Conservation (phyloP, 2,329 filamentous ascomycete genomes). For the Aspergillus neotritici region DNA sequence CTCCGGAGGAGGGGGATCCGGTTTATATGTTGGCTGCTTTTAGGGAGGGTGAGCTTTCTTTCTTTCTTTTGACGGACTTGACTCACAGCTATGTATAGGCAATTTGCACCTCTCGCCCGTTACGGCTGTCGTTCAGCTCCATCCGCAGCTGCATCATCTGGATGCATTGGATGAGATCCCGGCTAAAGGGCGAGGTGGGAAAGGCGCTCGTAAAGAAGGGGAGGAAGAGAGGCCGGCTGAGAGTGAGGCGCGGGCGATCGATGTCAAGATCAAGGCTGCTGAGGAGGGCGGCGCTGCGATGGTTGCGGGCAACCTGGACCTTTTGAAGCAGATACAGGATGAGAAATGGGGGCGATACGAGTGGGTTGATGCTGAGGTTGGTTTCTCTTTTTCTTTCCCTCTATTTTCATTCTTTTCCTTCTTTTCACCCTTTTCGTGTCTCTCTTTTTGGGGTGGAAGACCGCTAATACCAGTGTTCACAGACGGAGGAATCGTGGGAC, state of each 20-base stretch:
- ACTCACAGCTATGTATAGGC: slow-evolving; percentile 48
- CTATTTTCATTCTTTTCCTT: not conserved
- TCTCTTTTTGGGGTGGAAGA: not conserved
- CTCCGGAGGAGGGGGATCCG: slow-evolving; percentile 63
- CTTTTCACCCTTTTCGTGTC: not conserved
- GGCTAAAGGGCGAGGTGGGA: slow-evolving; percentile 28
- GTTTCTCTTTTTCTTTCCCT: slow-evolving; percentile 4
- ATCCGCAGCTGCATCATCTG: slow-evolving; percentile 87
- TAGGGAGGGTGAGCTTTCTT: slow-evolving; percentile 58
- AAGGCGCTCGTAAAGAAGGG: slow-evolving; percentile 32
- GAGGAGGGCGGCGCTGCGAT: slow-evolving; percentile 60
- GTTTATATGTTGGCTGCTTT: slow-evolving; percentile 91
- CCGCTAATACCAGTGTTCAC: slow-evolving; percentile 12
- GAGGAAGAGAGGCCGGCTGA: slow-evolving; percentile 43
- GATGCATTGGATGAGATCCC: slow-evolving; percentile 71
- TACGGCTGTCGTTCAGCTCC: slow-evolving; percentile 76
- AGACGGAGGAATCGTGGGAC: slow-evolving; percentile 65
- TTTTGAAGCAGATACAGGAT: slow-evolving; percentile 70
- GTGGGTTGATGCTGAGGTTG: slow-evolving; percentile 71
- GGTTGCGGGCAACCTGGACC: slow-evolving; percentile 66
- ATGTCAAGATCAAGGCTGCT: slow-evolving; percentile 78
- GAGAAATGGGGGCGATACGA: slow-evolving; percentile 75
- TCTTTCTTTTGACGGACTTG: slow-evolving; percentile 1
- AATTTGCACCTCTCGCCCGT: slow-evolving; percentile 82
- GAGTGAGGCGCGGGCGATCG: slow-evolving; percentile 66